phyloP scores from a whole-genome alignment of 1,139 yeast species.

The Suhomyces chickasaworum region DNA sequence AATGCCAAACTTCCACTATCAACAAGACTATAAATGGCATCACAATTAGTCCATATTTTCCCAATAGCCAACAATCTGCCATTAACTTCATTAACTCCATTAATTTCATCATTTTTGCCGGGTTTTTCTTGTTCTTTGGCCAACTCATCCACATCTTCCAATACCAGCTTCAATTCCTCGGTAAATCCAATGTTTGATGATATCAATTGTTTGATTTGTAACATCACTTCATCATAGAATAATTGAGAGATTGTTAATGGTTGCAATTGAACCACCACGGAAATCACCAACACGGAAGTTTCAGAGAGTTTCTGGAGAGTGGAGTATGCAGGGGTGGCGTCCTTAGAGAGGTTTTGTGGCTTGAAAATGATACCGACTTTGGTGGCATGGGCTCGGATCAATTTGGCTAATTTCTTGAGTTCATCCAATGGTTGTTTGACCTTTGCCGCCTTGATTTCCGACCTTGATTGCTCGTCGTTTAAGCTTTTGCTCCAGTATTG shows the following conservation, averaged over 20 bases:
- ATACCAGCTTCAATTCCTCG: slow-evolving; percentile 32
- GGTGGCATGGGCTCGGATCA: slow-evolving; percentile 77
- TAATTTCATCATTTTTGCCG: slow-evolving; percentile 26
- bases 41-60: slow-evolving; percentile 64
- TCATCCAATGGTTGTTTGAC: slow-evolving; percentile 55
- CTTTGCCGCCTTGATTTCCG: slow-evolving; percentile 33
- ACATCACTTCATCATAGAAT: slow-evolving; percentile 42
- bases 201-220: slow-evolving; percentile 33
- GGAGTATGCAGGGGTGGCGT: slow-evolving; percentile 50
- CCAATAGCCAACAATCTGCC: slow-evolving; percentile 60
- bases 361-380: slow-evolving; percentile 76
- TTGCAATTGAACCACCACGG: slow-evolving; percentile 41
- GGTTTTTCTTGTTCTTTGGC: slow-evolving; percentile 17
- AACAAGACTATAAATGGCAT: slow-evolving; percentile 39
- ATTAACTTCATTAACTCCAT: slow-evolving; percentile 18
- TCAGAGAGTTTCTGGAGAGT: slow-evolving; percentile 56
- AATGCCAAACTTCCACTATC: slow-evolving; percentile 54
- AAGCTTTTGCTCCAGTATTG: slow-evolving; percentile 32
- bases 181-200: slow-evolving; percentile 24
- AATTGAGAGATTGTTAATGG: slow-evolving; percentile 40
- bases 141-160: slow-evolving; percentile 20
- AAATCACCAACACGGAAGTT: slow-evolving; percentile 44
- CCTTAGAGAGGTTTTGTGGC: slow-evolving; percentile 51
- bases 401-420: slow-evolving; percentile 54
- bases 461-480: slow-evolving; percentile 8